These are phyloP conservation scores for Amphibolis antarctica DNA, from an alignment of 106 monocot species.

Conservation along the genomic window DNA sequence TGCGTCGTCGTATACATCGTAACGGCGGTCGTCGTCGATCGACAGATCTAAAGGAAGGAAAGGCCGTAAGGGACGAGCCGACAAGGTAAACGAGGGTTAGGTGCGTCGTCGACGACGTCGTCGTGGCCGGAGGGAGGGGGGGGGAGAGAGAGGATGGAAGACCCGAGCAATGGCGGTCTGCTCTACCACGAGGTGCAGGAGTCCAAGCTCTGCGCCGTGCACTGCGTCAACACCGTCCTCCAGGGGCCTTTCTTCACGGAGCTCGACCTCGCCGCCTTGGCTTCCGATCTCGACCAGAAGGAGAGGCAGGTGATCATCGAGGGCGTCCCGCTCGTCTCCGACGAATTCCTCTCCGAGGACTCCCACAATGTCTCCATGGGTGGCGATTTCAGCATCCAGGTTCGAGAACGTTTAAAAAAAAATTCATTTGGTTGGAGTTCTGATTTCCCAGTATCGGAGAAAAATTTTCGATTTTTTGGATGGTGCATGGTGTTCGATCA, in stretches of 20 bases:
- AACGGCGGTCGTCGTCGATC: too few species aligned
- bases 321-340: conserved; percentile 18
- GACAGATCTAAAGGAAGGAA: too few species aligned
- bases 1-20: too few species aligned
- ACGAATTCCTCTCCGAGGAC: conserved; percentile 53
- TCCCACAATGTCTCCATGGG: conserved; percentile 86
- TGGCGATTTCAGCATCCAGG: conserved; percentile 97
- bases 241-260: conserved; percentile 95
- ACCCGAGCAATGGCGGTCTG: conserved; percentile 52
- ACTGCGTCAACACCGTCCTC: conserved; percentile 88
- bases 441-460: too few species aligned
- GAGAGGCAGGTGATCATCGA: conserved; percentile 59
- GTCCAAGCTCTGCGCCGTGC: conserved; percentile 87
- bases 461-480: too few species aligned
- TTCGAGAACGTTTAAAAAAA: too few species aligned
- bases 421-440: too few species aligned
- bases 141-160: not conserved
- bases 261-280: conserved; percentile 73
- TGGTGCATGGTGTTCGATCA: too few species aligned
- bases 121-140: not conserved
- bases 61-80: too few species aligned
- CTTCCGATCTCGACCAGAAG: conserved; percentile 68
- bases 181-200: conserved; percentile 98
- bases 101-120: too few species aligned
- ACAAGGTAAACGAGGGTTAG: too few species aligned